Evolutionary conservation across 2,329 filamentous ascomycete genomes (phyloP), one percentile per base, ranked within the genome.

Genomic region (Hypocrella siamensis): DNA sequence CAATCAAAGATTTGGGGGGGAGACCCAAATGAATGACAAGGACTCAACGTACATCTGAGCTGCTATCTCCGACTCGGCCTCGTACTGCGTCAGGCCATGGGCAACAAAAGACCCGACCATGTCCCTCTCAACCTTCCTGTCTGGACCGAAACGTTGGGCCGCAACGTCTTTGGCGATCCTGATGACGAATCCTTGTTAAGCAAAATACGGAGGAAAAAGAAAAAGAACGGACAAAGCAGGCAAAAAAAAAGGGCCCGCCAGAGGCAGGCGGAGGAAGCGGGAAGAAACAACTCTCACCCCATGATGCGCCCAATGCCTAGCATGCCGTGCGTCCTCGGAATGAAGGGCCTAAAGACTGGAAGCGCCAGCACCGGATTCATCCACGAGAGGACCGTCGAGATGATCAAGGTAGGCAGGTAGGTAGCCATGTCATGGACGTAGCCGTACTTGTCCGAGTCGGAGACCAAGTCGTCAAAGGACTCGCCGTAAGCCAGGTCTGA

Each of bases 401-500:
- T 25, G n/a, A 43, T 41, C 8, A 44, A 35, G 16, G 34, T 37
- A 7, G 42, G 42, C 18, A 44, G 31, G n/a, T 38, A 41, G 14
- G 29, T 32, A 19, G 42, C 39, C 24, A 60, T 56, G 25, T 60
- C 63, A 30, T 54, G 46, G 31, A 68, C 58, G 40, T 65, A 68
- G 31, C 56, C 56, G 39, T 60, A 62, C 0, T 61, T 52, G 36
- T 70, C 65, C 4, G 49, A 44, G 39, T 70, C 61, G 5, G 51
- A 41, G n/a, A 56, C 53, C 1, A 70, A 40, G 38, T 61, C 63
- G 10, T 65, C 65, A 37, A 70, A 67, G 0, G 57, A 44, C 31
- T 61, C 42, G 9, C 67, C 68, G 28, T 71, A 63, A 0, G 62
- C 63, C 4, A 74, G 44, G 27, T 60, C 57, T 21, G 58, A 65